Evolutionary conservation across 768 basidiomycete species (phyloP).

Genomic region (Mycena epipterygia): DNA sequence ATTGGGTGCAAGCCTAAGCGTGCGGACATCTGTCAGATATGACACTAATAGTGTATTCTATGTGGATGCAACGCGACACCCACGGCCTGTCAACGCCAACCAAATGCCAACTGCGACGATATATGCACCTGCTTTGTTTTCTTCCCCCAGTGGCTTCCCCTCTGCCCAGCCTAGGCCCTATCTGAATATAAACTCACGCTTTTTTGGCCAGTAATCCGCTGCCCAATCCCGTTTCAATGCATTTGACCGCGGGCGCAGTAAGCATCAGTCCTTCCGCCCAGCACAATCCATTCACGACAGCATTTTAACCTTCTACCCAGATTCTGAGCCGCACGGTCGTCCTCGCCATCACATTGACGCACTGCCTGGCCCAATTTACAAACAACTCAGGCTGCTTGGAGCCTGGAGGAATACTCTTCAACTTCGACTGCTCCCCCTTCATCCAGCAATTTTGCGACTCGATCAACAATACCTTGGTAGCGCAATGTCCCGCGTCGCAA

Average conservation of each 20-base stretch:
- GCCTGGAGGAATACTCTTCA: not conserved
- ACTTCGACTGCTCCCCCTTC: not conserved
- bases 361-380: not conserved
- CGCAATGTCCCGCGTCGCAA: not conserved
- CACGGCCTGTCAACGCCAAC: no score
- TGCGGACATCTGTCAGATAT: no score
- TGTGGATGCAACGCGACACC: no score
- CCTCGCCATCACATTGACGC: not conserved
- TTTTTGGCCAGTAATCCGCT: not conserved
- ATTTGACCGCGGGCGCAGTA: not conserved
- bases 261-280: not conserved
- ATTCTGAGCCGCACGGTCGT: not conserved
- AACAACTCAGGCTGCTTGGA: not conserved
- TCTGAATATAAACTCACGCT: not conserved
- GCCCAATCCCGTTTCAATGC: not conserved
- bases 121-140: no score
- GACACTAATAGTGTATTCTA: no score
- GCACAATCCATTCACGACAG: not conserved
- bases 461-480: not conserved
- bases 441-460: not conserved
- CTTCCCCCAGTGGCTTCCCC: no score
- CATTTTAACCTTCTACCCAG: not conserved
- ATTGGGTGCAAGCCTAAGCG: no score
- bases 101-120: no score
- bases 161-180: not conserved